Base-by-base conservation (phyloP, 2,329 filamentous ascomycete genomes). In the Ustulina deusta region DNA sequence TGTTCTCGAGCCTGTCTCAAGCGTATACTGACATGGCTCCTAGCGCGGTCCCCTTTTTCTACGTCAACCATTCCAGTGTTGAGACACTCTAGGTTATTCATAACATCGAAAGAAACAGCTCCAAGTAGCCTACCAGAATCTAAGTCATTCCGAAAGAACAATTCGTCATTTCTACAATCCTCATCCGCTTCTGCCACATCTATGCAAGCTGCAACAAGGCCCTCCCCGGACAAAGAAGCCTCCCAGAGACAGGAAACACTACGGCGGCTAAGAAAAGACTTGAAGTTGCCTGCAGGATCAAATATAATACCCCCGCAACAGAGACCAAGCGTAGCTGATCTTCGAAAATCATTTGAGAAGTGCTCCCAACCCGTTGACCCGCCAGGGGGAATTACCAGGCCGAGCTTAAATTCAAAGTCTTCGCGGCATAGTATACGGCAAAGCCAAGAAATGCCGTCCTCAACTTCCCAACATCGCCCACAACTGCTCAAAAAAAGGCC, bases 291-390 rank as follows among this genome's bases (percentile, higher is more conserved):
- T 7, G 7, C 15, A 42, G 11, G 42, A 9, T 59, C 62, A 17
- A 52, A 20, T 3, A 73, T 32, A 32, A 29, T 60, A 27, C 11
- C 51, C 6, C 70, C 63, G 27, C 65, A 42, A n/a, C 65, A 72
- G 44, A 74, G 64, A 42, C 69, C 62, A 38, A 81, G 78, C 52
- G 78, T 81, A 13, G 77, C 78, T n/a, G 75, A 79, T 61, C 70
- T 80, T 64, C 75, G 79, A 15, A 70, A 71, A 61, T 78, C 77
- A 2, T 80, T 81, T 40, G 78, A 80, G 66, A 68, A 70, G 40
- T 48, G 57, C 10, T 66, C 70, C 20, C 52, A 70, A 27, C 52
- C 55, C 1, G 27, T 49, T n/a, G n/a, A 48, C 22, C 20, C 25
- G 4, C 36, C 64, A 10, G 55, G 58, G 17, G 62, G 34, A 4